These are phyloP conservation scores for Phytopythium mirpurense DNA, from an alignment of 352 stramenopile genomes.

Conservation along the genomic window DNA sequence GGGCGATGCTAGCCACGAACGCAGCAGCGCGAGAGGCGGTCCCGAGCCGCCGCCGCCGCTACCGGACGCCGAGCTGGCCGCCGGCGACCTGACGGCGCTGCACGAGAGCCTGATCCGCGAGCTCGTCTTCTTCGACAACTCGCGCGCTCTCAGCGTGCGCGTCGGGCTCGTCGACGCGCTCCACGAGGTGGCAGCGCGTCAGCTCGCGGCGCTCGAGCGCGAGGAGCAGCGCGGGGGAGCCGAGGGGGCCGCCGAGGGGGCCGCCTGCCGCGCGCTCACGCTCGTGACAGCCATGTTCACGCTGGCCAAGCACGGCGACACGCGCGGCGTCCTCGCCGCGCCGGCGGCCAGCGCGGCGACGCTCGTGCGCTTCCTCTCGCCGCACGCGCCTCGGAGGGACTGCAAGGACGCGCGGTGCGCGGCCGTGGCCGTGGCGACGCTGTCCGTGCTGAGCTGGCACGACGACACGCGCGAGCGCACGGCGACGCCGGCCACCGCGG, in stretches of 20 bases:
- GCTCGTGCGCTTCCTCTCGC: conserved; percentile 27
- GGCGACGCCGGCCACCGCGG: background rate
- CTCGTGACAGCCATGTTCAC: conserved; percentile 54
- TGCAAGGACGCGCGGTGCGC: conserved; percentile 25
- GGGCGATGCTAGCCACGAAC: background rate
- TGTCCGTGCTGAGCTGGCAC: conserved; percentile 62
- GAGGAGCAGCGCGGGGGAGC: background rate
- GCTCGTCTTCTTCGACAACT: conserved; percentile 51
- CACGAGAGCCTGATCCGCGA: conserved; percentile 46
- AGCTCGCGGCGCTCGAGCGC: conserved; percentile 16
- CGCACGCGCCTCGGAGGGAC: conserved; percentile 15
- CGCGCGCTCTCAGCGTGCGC: conserved; percentile 39
- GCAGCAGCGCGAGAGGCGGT: too few relatives aligned
- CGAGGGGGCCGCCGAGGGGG: background rate
- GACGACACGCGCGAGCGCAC: conserved; percentile 35
- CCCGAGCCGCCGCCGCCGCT: background rate
- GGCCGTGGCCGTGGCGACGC: conserved; percentile 33
- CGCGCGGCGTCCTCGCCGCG: conserved; percentile 31
- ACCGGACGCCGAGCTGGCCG: conserved; percentile 2
- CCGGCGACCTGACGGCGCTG: conserved; percentile 10
- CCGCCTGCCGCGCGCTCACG: conserved; percentile 4
- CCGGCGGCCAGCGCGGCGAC: conserved; percentile 24
- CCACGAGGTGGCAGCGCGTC: conserved; percentile 18
- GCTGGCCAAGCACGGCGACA: conserved; percentile 41
- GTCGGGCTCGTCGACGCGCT: conserved; percentile 54